These are phyloP conservation scores for Pluteus cervinus DNA, from an alignment of 768 basidiomycete genomes.

Conservation along the genomic window DNA sequence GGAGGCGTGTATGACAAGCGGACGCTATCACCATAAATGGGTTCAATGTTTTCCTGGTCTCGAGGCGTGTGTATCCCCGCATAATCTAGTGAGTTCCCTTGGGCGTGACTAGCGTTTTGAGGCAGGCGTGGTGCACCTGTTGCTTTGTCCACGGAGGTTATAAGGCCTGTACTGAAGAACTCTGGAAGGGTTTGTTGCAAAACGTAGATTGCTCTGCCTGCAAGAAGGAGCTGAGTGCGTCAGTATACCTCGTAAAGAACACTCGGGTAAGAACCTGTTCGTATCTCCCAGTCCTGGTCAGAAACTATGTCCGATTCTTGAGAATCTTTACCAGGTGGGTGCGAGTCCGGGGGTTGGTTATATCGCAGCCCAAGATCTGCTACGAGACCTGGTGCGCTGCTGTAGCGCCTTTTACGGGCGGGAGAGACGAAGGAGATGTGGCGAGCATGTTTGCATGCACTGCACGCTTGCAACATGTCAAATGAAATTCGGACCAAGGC, in stretches of 20 bases:
- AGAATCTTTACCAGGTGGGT: slow-evolving; percentile 19
- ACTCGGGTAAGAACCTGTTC: slow-evolving; percentile 44
- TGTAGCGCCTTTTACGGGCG: not conserved
- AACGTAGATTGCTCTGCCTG: slow-evolving; percentile 68
- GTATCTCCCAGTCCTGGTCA: slow-evolving; percentile 74
- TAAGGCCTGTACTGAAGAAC: slow-evolving; percentile 65
- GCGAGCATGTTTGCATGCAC: no score
- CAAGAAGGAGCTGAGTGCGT: slow-evolving; percentile 3
- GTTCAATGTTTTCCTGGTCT: slow-evolving; percentile 23
- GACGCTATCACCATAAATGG: slow-evolving; percentile 60
- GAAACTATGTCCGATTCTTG: slow-evolving; percentile 33
- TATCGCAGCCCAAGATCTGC: slow-evolving; percentile 30
- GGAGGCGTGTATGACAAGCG: slow-evolving; percentile 68
- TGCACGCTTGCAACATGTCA: no score
- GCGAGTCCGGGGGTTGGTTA: slow-evolving; percentile 27
- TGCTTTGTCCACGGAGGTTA: slow-evolving; percentile 45
- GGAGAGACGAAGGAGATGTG: slow-evolving; percentile 3
- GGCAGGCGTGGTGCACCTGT: slow-evolving; percentile 27
- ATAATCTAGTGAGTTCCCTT: not conserved
- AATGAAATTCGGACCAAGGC: no score
- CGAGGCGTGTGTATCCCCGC: no score
- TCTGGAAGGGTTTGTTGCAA: slow-evolving; percentile 64
- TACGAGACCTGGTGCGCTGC: slow-evolving; percentile 8
- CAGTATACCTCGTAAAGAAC: not conserved
- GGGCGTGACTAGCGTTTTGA: not conserved